Evolutionary conservation across 805 yeast species (phyloP).

Genomic region (Ogataea salicorniae): DNA sequence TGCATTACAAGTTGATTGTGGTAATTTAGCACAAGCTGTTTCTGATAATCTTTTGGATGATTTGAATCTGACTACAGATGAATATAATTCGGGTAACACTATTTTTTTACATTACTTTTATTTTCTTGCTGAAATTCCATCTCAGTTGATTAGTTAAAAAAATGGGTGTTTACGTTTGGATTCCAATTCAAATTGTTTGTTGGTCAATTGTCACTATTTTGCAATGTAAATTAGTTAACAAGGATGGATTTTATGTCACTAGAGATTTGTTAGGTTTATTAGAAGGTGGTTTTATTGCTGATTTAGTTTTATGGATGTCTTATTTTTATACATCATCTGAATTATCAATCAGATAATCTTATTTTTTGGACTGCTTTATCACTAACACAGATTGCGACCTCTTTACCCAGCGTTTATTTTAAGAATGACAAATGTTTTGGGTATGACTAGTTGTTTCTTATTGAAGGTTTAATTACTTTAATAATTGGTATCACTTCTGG

Average conservation of each 20-base stretch:
- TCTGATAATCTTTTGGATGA: slow-evolving; percentile 53
- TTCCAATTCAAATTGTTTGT: slow-evolving; percentile 49
- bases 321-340: slow-evolving; percentile 61
- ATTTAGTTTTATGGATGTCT: slow-evolving; percentile 55
- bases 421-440: slow-evolving; percentile 39
- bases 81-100: slow-evolving; percentile 56
- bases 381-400: slow-evolving; percentile 39
- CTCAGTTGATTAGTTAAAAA: slow-evolving; percentile 58
- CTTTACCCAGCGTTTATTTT: slow-evolving; percentile 44
- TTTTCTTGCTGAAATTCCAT: slow-evolving; percentile 55
- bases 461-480: slow-evolving; percentile 58
- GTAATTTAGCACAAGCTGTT: slow-evolving; percentile 49
- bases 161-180: slow-evolving; percentile 58
- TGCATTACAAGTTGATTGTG: slow-evolving; percentile 54
- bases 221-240: slow-evolving; percentile 42
- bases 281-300: slow-evolving; percentile 73
- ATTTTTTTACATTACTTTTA: slow-evolving; percentile 47
- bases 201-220: slow-evolving; percentile 55
- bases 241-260: slow-evolving; percentile 40
- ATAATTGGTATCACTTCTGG: slow-evolving; percentile 39
- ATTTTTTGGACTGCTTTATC: slow-evolving; percentile 57
- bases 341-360: slow-evolving; percentile 51
- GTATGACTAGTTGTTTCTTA: slow-evolving; percentile 55
- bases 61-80: slow-evolving; percentile 46
- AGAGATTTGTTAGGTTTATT: slow-evolving; percentile 49